These are phyloP conservation scores for Lichtheimia hyalospora DNA, from an alignment of 371 early-diverging fungal species.

Conservation along the genomic window DNA sequence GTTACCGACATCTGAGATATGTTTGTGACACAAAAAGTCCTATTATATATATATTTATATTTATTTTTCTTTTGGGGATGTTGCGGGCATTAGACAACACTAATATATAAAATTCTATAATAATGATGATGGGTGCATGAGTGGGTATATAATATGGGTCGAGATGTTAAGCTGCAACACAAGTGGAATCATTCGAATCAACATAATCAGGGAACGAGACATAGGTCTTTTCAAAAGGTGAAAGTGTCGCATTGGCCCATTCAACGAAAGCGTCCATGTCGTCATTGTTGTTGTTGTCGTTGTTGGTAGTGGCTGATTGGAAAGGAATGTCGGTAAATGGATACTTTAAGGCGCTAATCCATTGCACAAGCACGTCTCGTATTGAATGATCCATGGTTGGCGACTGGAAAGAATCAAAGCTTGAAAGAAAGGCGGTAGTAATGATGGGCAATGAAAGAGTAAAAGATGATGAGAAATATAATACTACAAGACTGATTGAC, in stretches of 20 bases:
- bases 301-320: slow-evolving; percentile 1
- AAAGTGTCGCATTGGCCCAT: slow-evolving; percentile 13
- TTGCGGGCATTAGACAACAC: too few relatives aligned
- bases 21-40: too few relatives aligned
- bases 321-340: not conserved
- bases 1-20: too few relatives aligned
- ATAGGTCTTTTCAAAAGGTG: slow-evolving; percentile 21
- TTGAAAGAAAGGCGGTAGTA: not conserved
- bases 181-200: too few relatives aligned
- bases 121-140: too few relatives aligned
- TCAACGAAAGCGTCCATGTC: not conserved
- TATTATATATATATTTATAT: too few relatives aligned
- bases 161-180: too few relatives aligned
- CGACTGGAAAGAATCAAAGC: not conserved
- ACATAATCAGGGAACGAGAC: slow-evolving; percentile 18
- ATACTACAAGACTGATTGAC: too few relatives aligned
- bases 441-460: not conserved
- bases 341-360: slow-evolving; percentile 1
- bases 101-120: too few relatives aligned
- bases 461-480: too few relatives aligned
- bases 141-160: too few relatives aligned
- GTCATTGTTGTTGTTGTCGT: not conserved
- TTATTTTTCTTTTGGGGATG: too few relatives aligned
- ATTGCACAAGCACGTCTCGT: slow-evolving; percentile 1
- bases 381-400: not conserved